These are phyloP conservation scores for Phanerodontia chrysosporium DNA, from an alignment of 768 basidiomycete genomes.

Conservation along the genomic window DNA sequence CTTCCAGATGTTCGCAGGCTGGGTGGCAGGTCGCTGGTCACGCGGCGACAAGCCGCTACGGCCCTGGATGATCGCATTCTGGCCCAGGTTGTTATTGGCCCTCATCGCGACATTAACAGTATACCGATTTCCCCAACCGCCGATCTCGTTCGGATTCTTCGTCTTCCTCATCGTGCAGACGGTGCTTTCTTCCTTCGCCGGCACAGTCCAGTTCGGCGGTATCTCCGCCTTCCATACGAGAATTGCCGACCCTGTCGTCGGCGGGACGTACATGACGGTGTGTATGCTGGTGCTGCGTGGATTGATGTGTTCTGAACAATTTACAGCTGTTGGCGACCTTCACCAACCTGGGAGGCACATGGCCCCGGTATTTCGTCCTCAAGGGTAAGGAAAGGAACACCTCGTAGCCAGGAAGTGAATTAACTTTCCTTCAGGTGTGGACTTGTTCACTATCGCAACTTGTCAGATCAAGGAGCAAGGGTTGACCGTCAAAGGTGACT, in stretches of 20 bases:
- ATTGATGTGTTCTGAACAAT: background rate
- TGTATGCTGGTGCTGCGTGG: slow-evolving; percentile 21
- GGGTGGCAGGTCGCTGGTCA: slow-evolving; percentile 91
- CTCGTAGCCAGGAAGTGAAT: no score
- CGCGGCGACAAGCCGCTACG: slow-evolving; percentile 72
- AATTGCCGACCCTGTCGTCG: slow-evolving; percentile 93
- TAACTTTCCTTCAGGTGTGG: slow-evolving; percentile 67
- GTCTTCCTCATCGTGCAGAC: slow-evolving; percentile 75
- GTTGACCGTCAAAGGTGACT: slow-evolving; percentile 52
- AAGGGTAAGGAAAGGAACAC: slow-evolving; percentile 70
- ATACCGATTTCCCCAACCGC: slow-evolving; percentile 76
- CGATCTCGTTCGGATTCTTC: slow-evolving; percentile 75
- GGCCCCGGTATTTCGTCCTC: slow-evolving; percentile 96
- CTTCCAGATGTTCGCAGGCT: slow-evolving; percentile 93
- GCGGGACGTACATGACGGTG: slow-evolving; percentile 99
- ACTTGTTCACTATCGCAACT: slow-evolving; percentile 79
- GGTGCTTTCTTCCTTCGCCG: slow-evolving; percentile 76
- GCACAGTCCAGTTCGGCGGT: slow-evolving; percentile 98
- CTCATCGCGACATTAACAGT: slow-evolving; percentile 73
- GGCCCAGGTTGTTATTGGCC: slow-evolving; percentile 77
- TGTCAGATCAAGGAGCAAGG: slow-evolving; percentile 68
- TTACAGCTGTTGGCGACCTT: slow-evolving; percentile 88
- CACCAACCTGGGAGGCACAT: slow-evolving; percentile 94
- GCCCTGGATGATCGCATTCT: slow-evolving; percentile 90
- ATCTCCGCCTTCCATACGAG: slow-evolving; percentile 99